Percentiles rank a stretch among this genome's conserved stretches.
Conservation (phyloP, 2,329 filamentous ascomycete species). For the Clonostachys rosea region DNA sequence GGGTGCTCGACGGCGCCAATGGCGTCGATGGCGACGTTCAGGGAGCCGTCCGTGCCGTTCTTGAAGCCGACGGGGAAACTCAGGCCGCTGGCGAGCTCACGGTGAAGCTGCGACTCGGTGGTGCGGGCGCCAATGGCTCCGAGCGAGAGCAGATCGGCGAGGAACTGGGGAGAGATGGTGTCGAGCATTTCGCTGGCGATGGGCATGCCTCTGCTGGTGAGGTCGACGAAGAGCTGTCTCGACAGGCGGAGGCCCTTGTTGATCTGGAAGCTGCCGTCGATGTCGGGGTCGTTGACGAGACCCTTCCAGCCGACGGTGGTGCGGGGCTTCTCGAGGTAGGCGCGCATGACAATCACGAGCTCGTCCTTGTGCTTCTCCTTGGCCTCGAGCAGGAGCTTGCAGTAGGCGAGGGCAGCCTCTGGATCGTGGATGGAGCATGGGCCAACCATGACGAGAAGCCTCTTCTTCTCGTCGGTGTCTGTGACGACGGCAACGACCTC, state of each 20-base stretch:
- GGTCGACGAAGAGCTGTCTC: constrained; percentile 86
- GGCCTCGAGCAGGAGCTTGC: constrained; percentile 72
- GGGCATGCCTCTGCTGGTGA: constrained; percentile 90
- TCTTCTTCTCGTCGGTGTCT: constrained; percentile 55
- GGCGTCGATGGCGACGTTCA: constrained; percentile 89
- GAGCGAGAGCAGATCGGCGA: constrained; percentile 86
- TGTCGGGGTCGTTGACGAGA: constrained; percentile 96
- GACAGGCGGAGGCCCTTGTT: constrained; percentile 91
- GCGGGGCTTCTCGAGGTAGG: constrained; percentile 96
- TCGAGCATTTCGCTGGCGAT: constrained; percentile 97
- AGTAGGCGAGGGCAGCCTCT: constrained; percentile 85
- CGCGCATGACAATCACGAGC: constrained; percentile 92
- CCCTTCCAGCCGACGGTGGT: constrained; percentile 99
- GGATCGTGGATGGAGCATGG: constrained; percentile 98
- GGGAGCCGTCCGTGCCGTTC: constrained; percentile 91
- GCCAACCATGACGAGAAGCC: constrained; percentile 73
- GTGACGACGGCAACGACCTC: constrained; percentile 67
- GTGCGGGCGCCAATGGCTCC: constrained; percentile 95
- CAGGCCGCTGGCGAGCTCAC: constrained; percentile 87
- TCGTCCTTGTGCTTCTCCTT: constrained; percentile 88
- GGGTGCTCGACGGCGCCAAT: constrained; percentile 89
- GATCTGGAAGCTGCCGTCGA: constrained; percentile 98
- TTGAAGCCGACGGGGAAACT: constrained; percentile 99
- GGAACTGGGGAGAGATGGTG: constrained; percentile 95
- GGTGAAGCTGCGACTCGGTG: constrained; percentile 92